These are phyloP conservation scores for Aureobasidium zeae DNA, from an alignment of 2,329 filamentous ascomycete species.

Conservation along the genomic window DNA sequence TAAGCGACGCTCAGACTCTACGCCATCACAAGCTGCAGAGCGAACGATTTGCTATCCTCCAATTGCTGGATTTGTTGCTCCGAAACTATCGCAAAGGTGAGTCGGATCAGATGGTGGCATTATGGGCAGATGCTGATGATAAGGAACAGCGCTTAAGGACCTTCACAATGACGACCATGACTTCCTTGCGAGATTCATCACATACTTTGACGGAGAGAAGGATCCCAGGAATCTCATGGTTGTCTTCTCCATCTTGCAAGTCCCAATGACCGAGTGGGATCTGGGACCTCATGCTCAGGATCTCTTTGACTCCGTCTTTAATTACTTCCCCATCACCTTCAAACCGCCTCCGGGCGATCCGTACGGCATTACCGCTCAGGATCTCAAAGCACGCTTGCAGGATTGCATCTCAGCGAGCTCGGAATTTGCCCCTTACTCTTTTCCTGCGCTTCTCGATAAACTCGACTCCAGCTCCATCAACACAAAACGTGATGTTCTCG, in stretches of 20 bases:
- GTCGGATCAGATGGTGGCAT: neutral
- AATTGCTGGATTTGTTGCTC: constrained; percentile 53
- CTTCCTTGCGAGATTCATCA: constrained; percentile 52
- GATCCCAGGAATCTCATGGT: constrained; percentile 63
- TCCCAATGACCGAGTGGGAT: constrained; percentile 60
- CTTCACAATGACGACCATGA: constrained; percentile 46
- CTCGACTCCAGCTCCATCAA: constrained; percentile 60
- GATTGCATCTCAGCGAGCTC: constrained; percentile 55
- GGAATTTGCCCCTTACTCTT: constrained; percentile 56
- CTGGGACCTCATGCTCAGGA: constrained; percentile 51
- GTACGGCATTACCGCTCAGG: constrained; percentile 59
- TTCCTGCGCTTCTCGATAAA: constrained; percentile 59
- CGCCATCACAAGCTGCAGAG: constrained; percentile 53
- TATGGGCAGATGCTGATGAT: neutral
- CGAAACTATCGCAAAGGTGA: constrained; percentile 50
- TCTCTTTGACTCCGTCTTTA: constrained; percentile 60
- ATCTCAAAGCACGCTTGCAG: constrained; percentile 54
- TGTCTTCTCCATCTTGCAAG: constrained; percentile 57
- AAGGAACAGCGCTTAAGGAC: constrained; percentile 38
- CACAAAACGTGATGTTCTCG: constrained; percentile 59
- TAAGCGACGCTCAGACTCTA: constrained; percentile 47
- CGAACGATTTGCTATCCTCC: constrained; percentile 52
- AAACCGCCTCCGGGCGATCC: constrained; percentile 59
- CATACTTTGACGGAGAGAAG: constrained; percentile 59
- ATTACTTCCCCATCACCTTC: constrained; percentile 65